Conservation (phyloP, 495 filamentous ascomycete genomes). For the Annulohypoxylon maeteangense region DNA sequence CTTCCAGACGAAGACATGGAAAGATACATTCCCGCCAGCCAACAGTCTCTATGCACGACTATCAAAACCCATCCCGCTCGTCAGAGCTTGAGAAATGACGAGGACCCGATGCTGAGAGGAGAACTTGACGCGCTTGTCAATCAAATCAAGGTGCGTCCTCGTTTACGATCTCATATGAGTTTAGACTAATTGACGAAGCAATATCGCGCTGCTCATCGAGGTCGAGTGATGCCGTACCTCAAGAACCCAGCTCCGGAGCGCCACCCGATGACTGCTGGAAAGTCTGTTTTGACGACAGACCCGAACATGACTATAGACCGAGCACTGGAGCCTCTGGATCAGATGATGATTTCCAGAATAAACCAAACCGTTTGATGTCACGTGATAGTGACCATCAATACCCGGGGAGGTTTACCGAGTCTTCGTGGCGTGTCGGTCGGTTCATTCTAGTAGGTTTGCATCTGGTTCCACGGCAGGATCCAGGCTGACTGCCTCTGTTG, state of each 20-base stretch:
- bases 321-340: slow-evolving; percentile 2
- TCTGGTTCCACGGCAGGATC: no score
- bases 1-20: slow-evolving; percentile 40
- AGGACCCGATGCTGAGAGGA: slow-evolving; percentile 38
- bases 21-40: slow-evolving; percentile 47
- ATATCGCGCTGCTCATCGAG: slow-evolving; percentile 54
- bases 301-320: neutral
- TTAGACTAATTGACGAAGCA: slow-evolving; percentile 22
- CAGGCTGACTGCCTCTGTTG: no score
- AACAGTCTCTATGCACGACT: slow-evolving; percentile 47
- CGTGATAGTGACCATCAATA: no score
- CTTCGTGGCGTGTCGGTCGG: no score
- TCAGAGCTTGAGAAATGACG: slow-evolving; percentile 27
- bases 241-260: slow-evolving; percentile 54
- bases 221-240: slow-evolving; percentile 52
- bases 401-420: no score
- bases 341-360: slow-evolving; percentile 9
- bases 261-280: slow-evolving; percentile 58
- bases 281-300: slow-evolving; percentile 49
- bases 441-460: no score
- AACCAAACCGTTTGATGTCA: neutral
- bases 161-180: neutral
- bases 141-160: slow-evolving; percentile 48
- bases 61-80: slow-evolving; percentile 42
- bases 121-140: slow-evolving; percentile 52